These are phyloP conservation scores for Nicotiana noctiflora DNA, from an alignment of 257 asterid species.

Conservation along the genomic window DNA sequence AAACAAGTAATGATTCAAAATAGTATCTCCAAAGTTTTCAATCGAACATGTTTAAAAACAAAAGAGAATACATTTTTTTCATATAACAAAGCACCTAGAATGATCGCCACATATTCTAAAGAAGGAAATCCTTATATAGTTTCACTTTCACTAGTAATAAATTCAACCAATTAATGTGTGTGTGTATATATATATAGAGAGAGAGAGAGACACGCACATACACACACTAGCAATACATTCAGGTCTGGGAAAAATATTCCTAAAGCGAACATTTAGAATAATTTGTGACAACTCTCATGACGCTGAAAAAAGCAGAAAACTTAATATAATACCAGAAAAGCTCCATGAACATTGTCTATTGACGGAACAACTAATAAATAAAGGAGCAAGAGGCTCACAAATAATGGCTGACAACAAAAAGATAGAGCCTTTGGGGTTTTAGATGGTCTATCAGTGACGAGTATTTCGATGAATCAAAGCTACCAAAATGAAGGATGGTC, in stretches of 20 bases:
- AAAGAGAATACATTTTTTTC: background rate
- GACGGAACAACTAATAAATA: background rate
- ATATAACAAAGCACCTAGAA: background rate
- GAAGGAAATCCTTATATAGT: background rate
- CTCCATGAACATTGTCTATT: background rate
- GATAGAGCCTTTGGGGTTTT: background rate
- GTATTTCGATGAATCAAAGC: background rate
- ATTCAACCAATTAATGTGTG: background rate
- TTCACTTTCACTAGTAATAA: background rate
- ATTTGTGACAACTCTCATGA: background rate
- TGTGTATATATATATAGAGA: too few species aligned
- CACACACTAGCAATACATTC: background rate
- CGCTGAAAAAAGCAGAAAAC: background rate
- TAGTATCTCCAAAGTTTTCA: constrained; percentile 2
- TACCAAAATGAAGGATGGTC: background rate
- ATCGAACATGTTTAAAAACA: background rate
- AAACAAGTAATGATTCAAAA: constrained; percentile 4
- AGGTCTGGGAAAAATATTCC: background rate
- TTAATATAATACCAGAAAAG: background rate
- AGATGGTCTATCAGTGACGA: background rate
- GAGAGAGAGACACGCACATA: too few species aligned
- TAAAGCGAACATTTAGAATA: background rate
- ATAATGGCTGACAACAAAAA: background rate
- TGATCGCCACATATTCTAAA: background rate
- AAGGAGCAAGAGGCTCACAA: background rate